phyloP scores from a whole-genome alignment of 495 filamentous ascomycete species.

The Aspergillus biplanus region DNA sequence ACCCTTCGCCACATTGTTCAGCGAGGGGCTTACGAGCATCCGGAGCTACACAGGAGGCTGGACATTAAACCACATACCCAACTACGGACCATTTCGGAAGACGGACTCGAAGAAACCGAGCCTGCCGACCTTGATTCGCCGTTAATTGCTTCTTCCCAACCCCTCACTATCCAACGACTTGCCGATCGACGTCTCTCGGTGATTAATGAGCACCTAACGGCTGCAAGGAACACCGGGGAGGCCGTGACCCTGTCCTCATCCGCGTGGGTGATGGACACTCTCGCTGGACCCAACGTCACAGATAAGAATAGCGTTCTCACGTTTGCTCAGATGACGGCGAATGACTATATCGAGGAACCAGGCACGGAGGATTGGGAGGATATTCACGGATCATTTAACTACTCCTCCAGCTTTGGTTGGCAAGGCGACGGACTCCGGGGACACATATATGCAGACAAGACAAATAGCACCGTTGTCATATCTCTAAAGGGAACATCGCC shows the following conservation, averaged over 20 bases:
- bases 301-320: conserved; percentile 83
- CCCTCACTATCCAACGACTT: conserved; percentile 75
- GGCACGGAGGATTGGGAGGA: conserved; percentile 81
- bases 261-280: conserved; percentile 83
- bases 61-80: conserved; percentile 69
- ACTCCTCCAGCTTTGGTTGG: conserved; percentile 87
- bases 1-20: conserved; percentile 88
- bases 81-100: conserved; percentile 68
- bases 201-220: conserved; percentile 74
- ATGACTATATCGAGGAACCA: conserved; percentile 81
- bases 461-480: conserved; percentile 85
- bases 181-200: conserved; percentile 73
- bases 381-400: conserved; percentile 77
- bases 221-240: conserved; percentile 64
- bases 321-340: conserved; percentile 82
- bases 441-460: conserved; percentile 87
- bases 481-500: conserved; percentile 89
- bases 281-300: conserved; percentile 78
- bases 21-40: conserved; percentile 77
- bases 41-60: conserved; percentile 70
- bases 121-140: conserved; percentile 31
- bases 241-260: conserved; percentile 62
- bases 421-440: conserved; percentile 84
- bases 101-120: conserved; percentile 53
- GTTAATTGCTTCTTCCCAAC: conserved; percentile 60